Conservation (phyloP, 1,284 basidiomycete genomes). For the Fistulina hepatica region DNA sequence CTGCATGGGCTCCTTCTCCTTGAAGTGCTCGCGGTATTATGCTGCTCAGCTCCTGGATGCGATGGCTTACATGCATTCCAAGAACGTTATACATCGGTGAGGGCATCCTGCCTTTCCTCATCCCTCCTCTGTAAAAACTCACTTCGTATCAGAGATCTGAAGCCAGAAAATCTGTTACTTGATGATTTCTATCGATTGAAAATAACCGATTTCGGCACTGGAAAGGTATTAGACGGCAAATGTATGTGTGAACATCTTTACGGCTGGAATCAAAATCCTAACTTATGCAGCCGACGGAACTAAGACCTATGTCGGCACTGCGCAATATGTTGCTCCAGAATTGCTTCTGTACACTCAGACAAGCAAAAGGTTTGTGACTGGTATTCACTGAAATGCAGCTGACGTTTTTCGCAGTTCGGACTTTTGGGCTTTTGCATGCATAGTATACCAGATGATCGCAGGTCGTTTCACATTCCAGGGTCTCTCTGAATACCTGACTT, state of each 20-base stretch:
- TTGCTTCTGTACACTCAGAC: slow-evolving; percentile 70
- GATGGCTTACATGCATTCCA: slow-evolving; percentile 80
- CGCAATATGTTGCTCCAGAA: slow-evolving; percentile 94
- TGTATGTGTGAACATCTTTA: slow-evolving; percentile 26
- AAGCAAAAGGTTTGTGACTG: slow-evolving; percentile 43
- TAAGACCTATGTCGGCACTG: slow-evolving; percentile 91
- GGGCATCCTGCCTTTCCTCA: slow-evolving; percentile 13
- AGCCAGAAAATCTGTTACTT: slow-evolving; percentile 88
- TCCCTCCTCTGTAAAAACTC: background rate
- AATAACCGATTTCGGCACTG: slow-evolving; percentile 96
- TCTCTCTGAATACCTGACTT: slow-evolving; percentile 75
- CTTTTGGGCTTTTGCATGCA: slow-evolving; percentile 96
- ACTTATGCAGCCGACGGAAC: slow-evolving; percentile 35
- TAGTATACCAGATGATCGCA: slow-evolving; percentile 94
- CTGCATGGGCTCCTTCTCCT: slow-evolving; percentile 71
- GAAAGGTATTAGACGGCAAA: slow-evolving; percentile 67
- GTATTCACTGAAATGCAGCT: slow-evolving; percentile 16
- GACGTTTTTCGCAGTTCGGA: slow-evolving; percentile 55
- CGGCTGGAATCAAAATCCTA: slow-evolving; percentile 10
- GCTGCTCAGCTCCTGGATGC: slow-evolving; percentile 83
- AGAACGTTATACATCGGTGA: slow-evolving; percentile 79
- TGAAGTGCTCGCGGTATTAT: slow-evolving; percentile 69
- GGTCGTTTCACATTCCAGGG: slow-evolving; percentile 87
- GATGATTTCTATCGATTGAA: slow-evolving; percentile 82
- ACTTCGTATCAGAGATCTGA: slow-evolving; percentile 52